These are phyloP conservation scores for Hapsidospora chrysogenum DNA, from an alignment of 495 filamentous ascomycete species.

Conservation along the genomic window DNA sequence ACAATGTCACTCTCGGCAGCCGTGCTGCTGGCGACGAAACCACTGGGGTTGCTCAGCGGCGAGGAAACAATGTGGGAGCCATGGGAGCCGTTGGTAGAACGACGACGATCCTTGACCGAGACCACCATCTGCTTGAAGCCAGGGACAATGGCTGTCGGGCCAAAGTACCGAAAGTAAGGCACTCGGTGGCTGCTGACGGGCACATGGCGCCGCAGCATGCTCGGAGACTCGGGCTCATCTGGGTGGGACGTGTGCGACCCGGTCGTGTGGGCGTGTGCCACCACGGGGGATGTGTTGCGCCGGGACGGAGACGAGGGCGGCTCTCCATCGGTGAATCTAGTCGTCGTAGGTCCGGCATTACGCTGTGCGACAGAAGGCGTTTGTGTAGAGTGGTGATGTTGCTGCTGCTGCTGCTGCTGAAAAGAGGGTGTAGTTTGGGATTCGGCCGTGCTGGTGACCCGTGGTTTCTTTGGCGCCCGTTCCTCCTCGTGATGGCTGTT, in stretches of 20 bases:
- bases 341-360: too few species aligned
- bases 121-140: slow-evolving; percentile 90
- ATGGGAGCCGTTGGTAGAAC: slow-evolving; percentile 23
- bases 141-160: slow-evolving; percentile 74
- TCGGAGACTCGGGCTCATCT: slow-evolving; percentile 1
- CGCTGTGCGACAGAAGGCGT: too few species aligned
- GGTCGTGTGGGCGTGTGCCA: slow-evolving; percentile 2
- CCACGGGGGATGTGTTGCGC: background rate
- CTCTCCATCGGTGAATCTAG: too few species aligned
- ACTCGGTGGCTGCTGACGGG: slow-evolving; percentile 38
- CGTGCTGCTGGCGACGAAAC: slow-evolving; percentile 7
- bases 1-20: slow-evolving; percentile 17
- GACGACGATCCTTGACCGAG: slow-evolving; percentile 29
- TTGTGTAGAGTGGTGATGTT: too few species aligned
- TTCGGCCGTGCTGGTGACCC: too few species aligned
- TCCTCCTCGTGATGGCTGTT: slow-evolving; percentile 6
- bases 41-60: slow-evolving; percentile 10
- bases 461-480: background rate
- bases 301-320: background rate
- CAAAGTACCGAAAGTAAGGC: slow-evolving; percentile 78
- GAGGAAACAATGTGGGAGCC: slow-evolving; percentile 23
- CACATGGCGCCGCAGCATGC: slow-evolving; percentile 1
- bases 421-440: too few species aligned
- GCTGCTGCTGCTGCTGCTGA: too few species aligned
- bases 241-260: slow-evolving; percentile 3